Base-by-base conservation (phyloP, 1,284 basidiomycete genomes). In the Malassezia slooffiae region DNA sequence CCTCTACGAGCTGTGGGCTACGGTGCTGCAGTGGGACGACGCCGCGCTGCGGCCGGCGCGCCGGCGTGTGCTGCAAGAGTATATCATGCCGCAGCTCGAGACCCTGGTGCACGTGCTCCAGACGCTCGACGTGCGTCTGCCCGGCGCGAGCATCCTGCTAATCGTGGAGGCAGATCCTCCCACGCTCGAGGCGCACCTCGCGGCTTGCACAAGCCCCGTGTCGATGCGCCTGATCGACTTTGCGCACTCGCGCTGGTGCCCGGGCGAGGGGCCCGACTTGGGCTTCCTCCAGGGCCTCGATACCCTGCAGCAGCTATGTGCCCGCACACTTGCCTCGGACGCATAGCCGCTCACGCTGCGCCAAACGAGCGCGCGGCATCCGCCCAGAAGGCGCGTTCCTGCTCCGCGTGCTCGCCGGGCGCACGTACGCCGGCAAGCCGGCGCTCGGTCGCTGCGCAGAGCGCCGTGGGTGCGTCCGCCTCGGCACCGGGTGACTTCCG, bases 191-290 rank as follows among this genome's bases (percentile, higher is more conserved):
- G 26, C 17, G 15, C 34, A 12, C 11, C 34, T 37, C 19, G 28
- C 19, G 17, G 39, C 27, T n/a, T 21, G 5, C 9, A 23, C 15
- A 16, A 17, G 15, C 17, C 38, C 30, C 9, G 24, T 37, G 16
- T 34, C 29, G n/a, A 31, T 38, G 20, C 46, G 46, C 21, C 29
- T 48, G 20, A 48, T 48, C 20, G 46, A 48, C 29, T 43, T 38
- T 34, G 40, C 46, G 10, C 46, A 48, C 20, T 38, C 46, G 21
- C 41, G 41, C 32, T 48, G 40, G 40, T 20, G 23, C 16, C 24
- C 13, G 9, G 33, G 19, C 19, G 26, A 39, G 8, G 31, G 15
- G 16, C 28, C 34, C 5, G 46, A 48, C 17, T 3, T 11, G 0
- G 46, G 46, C 17, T 24, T 38, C 2, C 20, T 27, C 11, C 35